phyloP scores from a whole-genome alignment of 208 protist genomes.

The Acanthamoeba polyphaga region DNA sequence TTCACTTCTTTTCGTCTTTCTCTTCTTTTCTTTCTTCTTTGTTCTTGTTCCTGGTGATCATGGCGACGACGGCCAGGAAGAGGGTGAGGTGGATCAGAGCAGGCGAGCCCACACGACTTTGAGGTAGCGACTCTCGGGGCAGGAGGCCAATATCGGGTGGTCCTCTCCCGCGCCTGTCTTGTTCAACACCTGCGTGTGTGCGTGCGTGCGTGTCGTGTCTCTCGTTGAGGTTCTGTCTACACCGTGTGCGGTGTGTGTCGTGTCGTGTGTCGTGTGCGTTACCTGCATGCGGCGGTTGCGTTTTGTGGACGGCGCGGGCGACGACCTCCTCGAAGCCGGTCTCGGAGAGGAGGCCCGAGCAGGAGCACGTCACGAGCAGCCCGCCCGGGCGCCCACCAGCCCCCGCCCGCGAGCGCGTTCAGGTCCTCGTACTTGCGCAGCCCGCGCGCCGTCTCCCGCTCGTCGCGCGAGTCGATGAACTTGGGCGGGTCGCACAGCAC shows the following conservation, averaged over 20 bases:
- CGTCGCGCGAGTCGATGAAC: conserved; percentile 34
- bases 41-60: no score
- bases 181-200: conserved; percentile 10
- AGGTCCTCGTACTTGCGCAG: conserved; percentile 60
- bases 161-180: conserved; percentile 13
- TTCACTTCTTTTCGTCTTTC: not conserved
- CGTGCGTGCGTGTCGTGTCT: not conserved
- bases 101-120: conserved; percentile 41
- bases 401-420: conserved; percentile 30
- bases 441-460: conserved; percentile 13
- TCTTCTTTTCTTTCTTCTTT: not conserved
- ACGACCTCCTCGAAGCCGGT: conserved; percentile 23
- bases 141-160: conserved; percentile 31
- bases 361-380: conserved; percentile 48
- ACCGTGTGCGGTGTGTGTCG: not conserved
- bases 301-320: conserved; percentile 7
- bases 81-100: not conserved
- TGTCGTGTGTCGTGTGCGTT: not conserved
- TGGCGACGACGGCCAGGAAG: no score
- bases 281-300: conserved; percentile 42
- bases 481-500: conserved; percentile 65
- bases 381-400: conserved; percentile 23
- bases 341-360: conserved; percentile 57
- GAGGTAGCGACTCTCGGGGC: conserved; percentile 53
- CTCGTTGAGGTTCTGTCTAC: not conserved